Evolutionary conservation across 1,139 yeast species (phyloP).

Genomic region (Zygoascus meyerae): DNA sequence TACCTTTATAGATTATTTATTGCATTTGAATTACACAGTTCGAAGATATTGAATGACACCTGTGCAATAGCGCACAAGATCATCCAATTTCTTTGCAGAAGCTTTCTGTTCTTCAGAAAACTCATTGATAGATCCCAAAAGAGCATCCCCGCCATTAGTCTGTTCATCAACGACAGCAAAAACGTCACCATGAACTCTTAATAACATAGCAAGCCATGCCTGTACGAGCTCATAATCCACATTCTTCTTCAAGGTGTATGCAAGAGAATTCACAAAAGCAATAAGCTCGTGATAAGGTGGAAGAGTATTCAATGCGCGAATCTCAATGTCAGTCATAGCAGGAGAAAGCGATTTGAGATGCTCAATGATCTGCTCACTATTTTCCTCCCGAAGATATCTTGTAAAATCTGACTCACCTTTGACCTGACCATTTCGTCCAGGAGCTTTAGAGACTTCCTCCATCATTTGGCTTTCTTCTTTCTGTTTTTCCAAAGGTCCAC

Average conservation of each 20-base stretch:
- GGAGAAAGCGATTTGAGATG: constrained; percentile 66
- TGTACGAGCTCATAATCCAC: constrained; percentile 64
- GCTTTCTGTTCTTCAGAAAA: constrained; percentile 46
- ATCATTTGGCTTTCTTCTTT: constrained; percentile 8
- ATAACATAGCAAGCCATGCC: constrained; percentile 70
- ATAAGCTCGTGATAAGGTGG: constrained; percentile 62
- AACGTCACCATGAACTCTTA: constrained; percentile 79
- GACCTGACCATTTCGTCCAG: constrained; percentile 38
- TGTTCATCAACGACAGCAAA: constrained; percentile 37
- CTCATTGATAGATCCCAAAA: constrained; percentile 37
- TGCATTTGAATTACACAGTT: constrained; percentile 19
- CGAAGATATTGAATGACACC: constrained; percentile 67
- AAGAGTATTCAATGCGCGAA: constrained; percentile 64
- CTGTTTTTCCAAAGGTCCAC: constrained; percentile 41
- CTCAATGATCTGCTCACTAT: constrained; percentile 48
- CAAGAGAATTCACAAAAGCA: constrained; percentile 59
- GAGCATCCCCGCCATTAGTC: constrained; percentile 11
- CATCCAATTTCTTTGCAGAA: constrained; percentile 53
- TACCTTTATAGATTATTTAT: not conserved
- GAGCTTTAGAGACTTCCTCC: constrained; percentile 23
- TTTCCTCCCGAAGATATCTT: constrained; percentile 48
- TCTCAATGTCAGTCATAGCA: constrained; percentile 74
- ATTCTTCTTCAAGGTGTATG: constrained; percentile 52
- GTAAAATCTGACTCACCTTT: constrained; percentile 75
- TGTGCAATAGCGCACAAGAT: constrained; percentile 70